Conservation (phyloP, 73 alveolate species). For the Durusdinium trenchii region DNA sequence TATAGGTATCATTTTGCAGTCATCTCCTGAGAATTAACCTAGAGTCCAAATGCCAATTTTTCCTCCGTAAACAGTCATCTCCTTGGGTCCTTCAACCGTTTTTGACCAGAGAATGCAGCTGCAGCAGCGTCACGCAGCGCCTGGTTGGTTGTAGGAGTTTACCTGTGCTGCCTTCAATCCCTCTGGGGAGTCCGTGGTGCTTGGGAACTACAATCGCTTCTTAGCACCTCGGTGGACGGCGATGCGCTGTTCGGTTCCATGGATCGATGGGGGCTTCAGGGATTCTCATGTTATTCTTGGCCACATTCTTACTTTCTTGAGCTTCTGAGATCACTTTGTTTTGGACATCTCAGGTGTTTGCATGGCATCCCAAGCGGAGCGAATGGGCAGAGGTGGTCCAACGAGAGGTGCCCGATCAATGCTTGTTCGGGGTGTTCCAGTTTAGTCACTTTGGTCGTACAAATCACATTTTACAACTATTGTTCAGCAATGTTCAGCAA, state of each 20-base stretch:
- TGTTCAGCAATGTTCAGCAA: too few relatives aligned
- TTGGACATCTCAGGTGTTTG: constrained; percentile 14
- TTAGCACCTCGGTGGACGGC: constrained; percentile 96
- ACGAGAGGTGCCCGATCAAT: too few relatives aligned
- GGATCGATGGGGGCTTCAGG: background rate
- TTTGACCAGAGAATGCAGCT: background rate
- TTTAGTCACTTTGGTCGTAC: too few relatives aligned
- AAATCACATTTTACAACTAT: too few relatives aligned
- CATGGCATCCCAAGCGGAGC: constrained; percentile 98
- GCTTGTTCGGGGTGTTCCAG: too few relatives aligned
- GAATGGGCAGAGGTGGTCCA: constrained; percentile 98
- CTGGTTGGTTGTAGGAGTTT: constrained; percentile 97
- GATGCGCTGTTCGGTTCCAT: background rate
- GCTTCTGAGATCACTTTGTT: background rate
- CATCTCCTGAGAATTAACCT: too few relatives aligned
- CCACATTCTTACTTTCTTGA: background rate
- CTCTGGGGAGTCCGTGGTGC: constrained; percentile 99
- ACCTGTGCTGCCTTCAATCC: constrained; percentile 99
- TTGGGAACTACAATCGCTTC: constrained; percentile 99
- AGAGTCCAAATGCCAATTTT: too few relatives aligned
- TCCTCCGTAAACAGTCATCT: too few relatives aligned
- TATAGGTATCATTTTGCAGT: too few relatives aligned
- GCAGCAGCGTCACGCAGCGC: background rate
- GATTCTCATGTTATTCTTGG: background rate
- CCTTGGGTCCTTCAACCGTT: background rate